Conservation (phyloP, 306 rosid species). For the Betula pendula region DNA sequence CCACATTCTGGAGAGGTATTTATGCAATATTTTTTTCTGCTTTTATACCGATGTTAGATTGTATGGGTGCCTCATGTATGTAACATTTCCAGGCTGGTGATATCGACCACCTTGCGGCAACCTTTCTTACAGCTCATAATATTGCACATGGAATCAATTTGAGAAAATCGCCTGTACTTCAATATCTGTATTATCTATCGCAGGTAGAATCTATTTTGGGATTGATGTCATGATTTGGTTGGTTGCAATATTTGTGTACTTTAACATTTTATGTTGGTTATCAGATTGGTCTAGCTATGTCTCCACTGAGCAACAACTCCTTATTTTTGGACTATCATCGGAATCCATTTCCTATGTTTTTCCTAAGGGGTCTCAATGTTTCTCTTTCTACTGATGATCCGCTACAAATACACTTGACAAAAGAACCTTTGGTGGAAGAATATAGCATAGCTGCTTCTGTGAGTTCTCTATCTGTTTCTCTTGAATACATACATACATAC, state of each 20-base stretch:
- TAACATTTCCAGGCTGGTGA: slow-evolving; percentile 78
- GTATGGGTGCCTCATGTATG: slow-evolving; percentile 26
- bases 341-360: slow-evolving; percentile 86
- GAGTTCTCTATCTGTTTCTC: slow-evolving; percentile 48
- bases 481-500: neutral
- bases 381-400: slow-evolving; percentile 99
- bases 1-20: slow-evolving; percentile 98
- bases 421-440: slow-evolving; percentile 98
- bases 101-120: slow-evolving; percentile 97
- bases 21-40: slow-evolving; percentile 16
- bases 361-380: slow-evolving; percentile 91
- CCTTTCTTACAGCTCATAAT: slow-evolving; percentile 79
- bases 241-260: slow-evolving; percentile 22
- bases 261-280: neutral
- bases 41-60: slow-evolving; percentile 12
- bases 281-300: slow-evolving; percentile 97
- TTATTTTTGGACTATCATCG: slow-evolving; percentile 94
- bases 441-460: slow-evolving; percentile 99
- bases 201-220: slow-evolving; percentile 54
- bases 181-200: slow-evolving; percentile 81
- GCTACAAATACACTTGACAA: slow-evolving; percentile 95
- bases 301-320: slow-evolving; percentile 96
- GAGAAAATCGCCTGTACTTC: slow-evolving; percentile 94
- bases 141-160: slow-evolving; percentile 97
- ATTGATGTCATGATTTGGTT: slow-evolving; percentile 18